Conservation (phyloP, 139 green algal species). For the Chlamydomonas eustigma region DNA sequence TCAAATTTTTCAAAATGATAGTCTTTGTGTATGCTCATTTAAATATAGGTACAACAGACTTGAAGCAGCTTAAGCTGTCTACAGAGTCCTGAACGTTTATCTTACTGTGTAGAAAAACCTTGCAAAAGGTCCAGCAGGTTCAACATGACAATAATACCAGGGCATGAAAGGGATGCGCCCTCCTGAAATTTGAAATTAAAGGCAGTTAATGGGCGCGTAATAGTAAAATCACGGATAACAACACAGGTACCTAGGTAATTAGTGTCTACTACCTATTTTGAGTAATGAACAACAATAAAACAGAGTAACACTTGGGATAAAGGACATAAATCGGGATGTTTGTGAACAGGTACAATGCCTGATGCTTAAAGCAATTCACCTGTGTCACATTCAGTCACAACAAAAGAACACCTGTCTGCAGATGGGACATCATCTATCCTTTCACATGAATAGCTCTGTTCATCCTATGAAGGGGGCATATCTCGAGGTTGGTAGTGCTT, state of each 20-base stretch:
- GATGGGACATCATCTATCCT: not conserved
- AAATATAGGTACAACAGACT: too few species aligned
- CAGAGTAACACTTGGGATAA: not conserved
- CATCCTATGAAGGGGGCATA: too few species aligned
- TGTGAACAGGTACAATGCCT: not conserved
- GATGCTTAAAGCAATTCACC: constrained; percentile 1
- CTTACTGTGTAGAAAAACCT: constrained; percentile 34
- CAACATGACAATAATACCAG: constrained; percentile 52
- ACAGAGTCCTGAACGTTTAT: not conserved
- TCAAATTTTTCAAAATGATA: not conserved
- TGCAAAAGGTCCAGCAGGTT: constrained; percentile 12
- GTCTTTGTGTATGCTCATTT: too few species aligned
- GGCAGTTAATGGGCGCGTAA: not conserved
- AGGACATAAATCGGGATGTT: not conserved
- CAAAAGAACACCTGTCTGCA: not conserved
- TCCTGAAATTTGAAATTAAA: constrained; percentile 23
- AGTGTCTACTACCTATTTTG: not conserved
- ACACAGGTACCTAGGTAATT: not conserved
- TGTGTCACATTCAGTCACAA: constrained; percentile 2
- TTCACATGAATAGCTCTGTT: constrained; percentile 6
- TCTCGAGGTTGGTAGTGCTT: too few species aligned
- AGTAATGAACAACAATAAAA: not conserved
- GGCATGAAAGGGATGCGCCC: constrained; percentile 37
- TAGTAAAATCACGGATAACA: not conserved
- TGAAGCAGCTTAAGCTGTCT: too few species aligned